Evolutionary conservation across 352 stramenopile species (phyloP), one percentile per base, ranked within the genome.

Genomic region (Phytophthora crassamura): DNA sequence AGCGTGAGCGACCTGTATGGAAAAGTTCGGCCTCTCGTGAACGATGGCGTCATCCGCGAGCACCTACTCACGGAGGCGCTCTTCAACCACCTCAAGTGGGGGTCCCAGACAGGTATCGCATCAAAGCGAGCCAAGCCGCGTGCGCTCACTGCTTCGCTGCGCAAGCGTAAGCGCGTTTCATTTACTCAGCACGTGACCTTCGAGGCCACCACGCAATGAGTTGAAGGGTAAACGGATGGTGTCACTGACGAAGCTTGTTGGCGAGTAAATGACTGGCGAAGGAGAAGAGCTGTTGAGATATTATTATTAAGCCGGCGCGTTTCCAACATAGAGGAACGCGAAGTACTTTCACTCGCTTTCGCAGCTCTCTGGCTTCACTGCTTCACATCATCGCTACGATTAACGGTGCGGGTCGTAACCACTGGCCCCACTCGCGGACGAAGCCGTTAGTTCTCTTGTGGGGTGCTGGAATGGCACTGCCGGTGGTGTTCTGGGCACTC

Each of bases 161-260:
- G 88, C 22, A 96, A 96, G 62, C 84, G 86, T 12, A 96, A 96
- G 58, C 86, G 88, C 4, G 88, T 96, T 15, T 96, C 88, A 41
- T 96, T 96, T 62, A 94, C 88, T 25, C 88, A 96, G 51, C 84
- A 93, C 51, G 86, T 96, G 8, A 93, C 88, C n/a, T 96, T 96
- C 56, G 69, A 86, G 8, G 73, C 77, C 39, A 64, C 52, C 28
- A 67, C 77, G 32, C 70, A 66, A 67, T 20, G 34, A 50, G 45
- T 47, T 57, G 25, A 68, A 57, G 42, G 11, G 32, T 40, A 48
- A 12, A 9, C 12, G 41, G 32, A 34, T 45, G 32, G 25, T 4
- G 66, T 34, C 30, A 53, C 22, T 38, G 12, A 18, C 38, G 11
- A 36, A 55, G 22, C 20, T 57, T 53, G 22, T 25, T 28, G 9